Evolutionary conservation across 1,139 yeast species (phyloP).

Genomic region (Saccharomyces hybrid): DNA sequence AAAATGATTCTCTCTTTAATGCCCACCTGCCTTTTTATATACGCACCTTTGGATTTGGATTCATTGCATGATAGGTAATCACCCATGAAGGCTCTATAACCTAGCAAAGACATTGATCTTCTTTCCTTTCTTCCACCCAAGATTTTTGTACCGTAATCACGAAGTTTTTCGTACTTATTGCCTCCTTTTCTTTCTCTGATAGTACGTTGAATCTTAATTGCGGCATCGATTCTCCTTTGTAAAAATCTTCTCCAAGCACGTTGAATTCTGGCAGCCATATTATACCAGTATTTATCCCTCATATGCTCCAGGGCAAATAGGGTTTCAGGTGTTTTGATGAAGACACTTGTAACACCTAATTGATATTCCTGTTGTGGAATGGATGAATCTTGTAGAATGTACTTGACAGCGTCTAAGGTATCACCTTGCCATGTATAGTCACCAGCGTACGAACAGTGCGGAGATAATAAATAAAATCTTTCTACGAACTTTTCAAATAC

Average conservation of each 20-base stretch:
- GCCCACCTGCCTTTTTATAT: conserved; percentile 58
- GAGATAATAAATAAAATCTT: conserved; percentile 80
- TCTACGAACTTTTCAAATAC: conserved; percentile 97
- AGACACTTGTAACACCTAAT: conserved; percentile 85
- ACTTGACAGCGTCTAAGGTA: conserved; percentile 67
- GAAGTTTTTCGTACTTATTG: conserved; percentile 68
- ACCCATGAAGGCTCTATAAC: conserved; percentile 85
- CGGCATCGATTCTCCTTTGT: conserved; percentile 79
- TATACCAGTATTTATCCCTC: conserved; percentile 97
- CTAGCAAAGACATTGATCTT: conserved; percentile 77
- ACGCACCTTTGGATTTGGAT: conserved; percentile 62
- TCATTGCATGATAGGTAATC: conserved; percentile 87
- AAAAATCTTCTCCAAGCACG: conserved; percentile 90
- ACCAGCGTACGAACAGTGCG: conserved; percentile 94
- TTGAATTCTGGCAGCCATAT: conserved; percentile 96
- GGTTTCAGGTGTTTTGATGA: conserved; percentile 95
- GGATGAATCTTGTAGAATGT: conserved; percentile 70
- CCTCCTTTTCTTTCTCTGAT: conserved; percentile 81
- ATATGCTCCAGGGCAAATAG: conserved; percentile 90
- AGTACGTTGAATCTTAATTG: conserved; percentile 71
- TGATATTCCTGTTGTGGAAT: conserved; percentile 81
- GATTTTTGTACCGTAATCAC: conserved; percentile 73
- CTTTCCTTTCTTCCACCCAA: conserved; percentile 79
- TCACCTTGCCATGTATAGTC: conserved; percentile 95
- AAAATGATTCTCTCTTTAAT: conserved; percentile 63